Evolutionary conservation across 139 green algal species (phyloP).

Genomic region (Chloropicon primus): DNA sequence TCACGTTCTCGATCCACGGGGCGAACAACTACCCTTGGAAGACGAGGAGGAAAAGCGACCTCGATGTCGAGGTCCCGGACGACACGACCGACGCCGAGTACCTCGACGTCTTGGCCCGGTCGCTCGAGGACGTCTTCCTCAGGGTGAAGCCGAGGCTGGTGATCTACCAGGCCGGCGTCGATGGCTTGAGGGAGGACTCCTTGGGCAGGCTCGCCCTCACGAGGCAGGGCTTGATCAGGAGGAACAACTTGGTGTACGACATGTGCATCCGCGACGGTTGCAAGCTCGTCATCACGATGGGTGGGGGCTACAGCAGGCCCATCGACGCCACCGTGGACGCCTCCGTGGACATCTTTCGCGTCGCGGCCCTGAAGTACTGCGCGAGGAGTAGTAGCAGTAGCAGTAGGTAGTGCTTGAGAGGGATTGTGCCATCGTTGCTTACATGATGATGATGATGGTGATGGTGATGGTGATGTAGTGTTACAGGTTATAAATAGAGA

Average conservation of each 20-base stretch:
- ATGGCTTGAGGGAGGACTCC: constrained; percentile 40
- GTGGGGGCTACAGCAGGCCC: constrained; percentile 46
- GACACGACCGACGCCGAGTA: constrained; percentile 26
- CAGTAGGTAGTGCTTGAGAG: too few relatives aligned
- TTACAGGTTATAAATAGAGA: background rate
- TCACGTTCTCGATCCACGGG: constrained; percentile 53
- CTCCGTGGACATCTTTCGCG: constrained; percentile 40
- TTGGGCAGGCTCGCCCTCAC: constrained; percentile 35
- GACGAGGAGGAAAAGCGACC: constrained; percentile 30
- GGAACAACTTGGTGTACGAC: constrained; percentile 54
- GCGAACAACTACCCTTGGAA: constrained; percentile 56
- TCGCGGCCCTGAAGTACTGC: background rate
- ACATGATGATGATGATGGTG: too few relatives aligned
- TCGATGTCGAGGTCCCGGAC: constrained; percentile 42
- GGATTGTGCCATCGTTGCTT: too few relatives aligned
- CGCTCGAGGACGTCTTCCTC: constrained; percentile 23
- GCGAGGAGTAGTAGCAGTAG: too few relatives aligned
- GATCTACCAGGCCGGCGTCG: constrained; percentile 53
- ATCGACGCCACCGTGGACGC: constrained; percentile 26
- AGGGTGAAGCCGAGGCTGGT: constrained; percentile 36
- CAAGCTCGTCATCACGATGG: constrained; percentile 50
- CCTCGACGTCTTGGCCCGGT: constrained; percentile 20
- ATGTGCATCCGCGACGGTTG: constrained; percentile 17
- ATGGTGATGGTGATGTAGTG: background rate
- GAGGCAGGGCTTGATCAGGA: constrained; percentile 28